Percentiles rank a stretch among this genome's conserved stretches.
These are phyloP conservation scores for Vitellaria paradoxa DNA, from an alignment of 179 eudicot species.

Conservation along the genomic window DNA sequence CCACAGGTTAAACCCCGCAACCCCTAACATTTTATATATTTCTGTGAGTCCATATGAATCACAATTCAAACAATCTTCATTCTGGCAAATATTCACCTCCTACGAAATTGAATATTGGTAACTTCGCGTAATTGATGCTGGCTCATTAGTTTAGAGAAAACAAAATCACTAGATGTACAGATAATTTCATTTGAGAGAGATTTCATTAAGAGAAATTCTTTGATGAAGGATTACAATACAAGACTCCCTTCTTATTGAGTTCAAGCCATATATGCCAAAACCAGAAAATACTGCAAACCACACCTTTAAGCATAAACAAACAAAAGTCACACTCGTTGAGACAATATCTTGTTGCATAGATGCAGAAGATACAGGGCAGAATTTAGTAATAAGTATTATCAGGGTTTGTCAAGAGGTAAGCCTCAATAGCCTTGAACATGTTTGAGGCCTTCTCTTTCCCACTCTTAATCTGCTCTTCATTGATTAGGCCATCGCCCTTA, in stretches of 20 bases:
- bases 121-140: too few relatives aligned
- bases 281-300: neutral
- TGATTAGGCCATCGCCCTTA: slow-evolving; percentile 13
- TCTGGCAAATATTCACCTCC: too few relatives aligned
- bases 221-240: neutral
- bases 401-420: slow-evolving; percentile 17
- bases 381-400: neutral
- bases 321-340: too few relatives aligned
- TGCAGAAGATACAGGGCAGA: too few relatives aligned
- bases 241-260: neutral
- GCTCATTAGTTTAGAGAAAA: too few relatives aligned
- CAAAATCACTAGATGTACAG: neutral
- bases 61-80: too few relatives aligned
- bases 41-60: too few relatives aligned
- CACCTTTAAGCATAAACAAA: neutral
- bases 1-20: too few relatives aligned
- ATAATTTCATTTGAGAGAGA: neutral
- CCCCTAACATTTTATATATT: too few relatives aligned
- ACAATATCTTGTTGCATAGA: too few relatives aligned
- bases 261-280: neutral
- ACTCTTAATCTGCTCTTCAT: slow-evolving; percentile 21
- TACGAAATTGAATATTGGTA: too few relatives aligned
- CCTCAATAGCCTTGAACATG: slow-evolving; percentile 23
- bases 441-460: slow-evolving; percentile 12
- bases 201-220: neutral